phyloP scores from a whole-genome alignment of 257 asterid species.

The Lavandula angustifolia region DNA sequence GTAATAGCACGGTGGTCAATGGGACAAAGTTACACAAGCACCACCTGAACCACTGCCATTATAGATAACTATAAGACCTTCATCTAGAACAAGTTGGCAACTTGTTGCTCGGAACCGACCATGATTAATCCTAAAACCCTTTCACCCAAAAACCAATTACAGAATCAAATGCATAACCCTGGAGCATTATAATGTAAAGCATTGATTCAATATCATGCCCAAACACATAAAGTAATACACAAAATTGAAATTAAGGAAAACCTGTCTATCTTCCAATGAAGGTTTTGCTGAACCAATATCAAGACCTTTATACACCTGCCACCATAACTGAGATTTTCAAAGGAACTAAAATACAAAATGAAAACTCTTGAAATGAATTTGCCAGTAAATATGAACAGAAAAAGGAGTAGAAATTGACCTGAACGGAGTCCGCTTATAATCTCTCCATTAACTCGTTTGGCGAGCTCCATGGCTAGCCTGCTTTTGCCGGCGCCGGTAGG shows the following conservation, averaged over 20 bases:
- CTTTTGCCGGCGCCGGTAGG: conserved; percentile 98
- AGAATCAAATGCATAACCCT: background rate
- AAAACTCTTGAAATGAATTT: background rate
- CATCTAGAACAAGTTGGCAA: background rate
- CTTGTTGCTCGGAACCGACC: background rate
- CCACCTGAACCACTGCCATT: background rate
- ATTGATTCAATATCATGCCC: background rate
- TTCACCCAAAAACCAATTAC: background rate
- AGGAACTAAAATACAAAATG: conserved; percentile 2
- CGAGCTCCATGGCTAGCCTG: conserved; percentile 82
- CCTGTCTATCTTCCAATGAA: conserved; percentile 69
- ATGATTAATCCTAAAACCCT: conserved; percentile 1
- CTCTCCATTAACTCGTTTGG: conserved; percentile 87
- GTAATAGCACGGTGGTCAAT: background rate
- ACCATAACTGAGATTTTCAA: conserved; percentile 14
- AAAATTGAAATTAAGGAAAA: conserved; percentile 25
- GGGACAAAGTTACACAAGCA: conserved; percentile 9
- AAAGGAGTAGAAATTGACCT: conserved; percentile 40
- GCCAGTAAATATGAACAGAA: background rate
- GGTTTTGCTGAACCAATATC: conserved; percentile 97
- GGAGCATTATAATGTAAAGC: conserved; percentile 9
- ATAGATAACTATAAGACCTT: background rate
- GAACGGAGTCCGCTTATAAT: conserved; percentile 95
- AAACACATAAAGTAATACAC: background rate
- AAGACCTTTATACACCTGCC: conserved; percentile 87